Evolutionary conservation across 306 rosid genomes (phyloP), one percentile per base, ranked within the genome.

Genomic region (Dryas drummondii): DNA sequence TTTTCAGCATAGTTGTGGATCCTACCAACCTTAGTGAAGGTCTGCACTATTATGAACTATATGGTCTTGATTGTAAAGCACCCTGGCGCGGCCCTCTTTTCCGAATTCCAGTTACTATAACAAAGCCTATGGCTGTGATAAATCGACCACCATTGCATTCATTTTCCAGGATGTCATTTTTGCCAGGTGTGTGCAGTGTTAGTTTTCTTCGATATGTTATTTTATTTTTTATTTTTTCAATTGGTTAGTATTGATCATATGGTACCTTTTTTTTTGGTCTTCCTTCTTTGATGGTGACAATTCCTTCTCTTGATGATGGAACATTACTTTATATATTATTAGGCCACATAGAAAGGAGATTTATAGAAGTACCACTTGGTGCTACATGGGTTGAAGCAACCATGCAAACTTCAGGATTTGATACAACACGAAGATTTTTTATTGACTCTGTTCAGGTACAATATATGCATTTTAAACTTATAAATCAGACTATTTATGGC

Each of bases 81-180:
- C 97, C 97, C 69, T 88, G 97, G 97, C 97, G 96, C 14, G 98
- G 98, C n/a, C 97, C 98, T 59, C 88, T 94, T 46, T 94, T 94
- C 85, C 87, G 97, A 86, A 84, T 94, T 76, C 98, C 98, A 9
- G 81, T 94, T 66, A 94, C 97, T 61, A 85, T 94, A 80, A 90
- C 93, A 71, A 94, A 91, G 88, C 88, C 98, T 74, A 79, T 76
- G 79, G 78, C 85, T 70, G 82, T 91, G 77, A 81, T 80, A 61
- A 86, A 70, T 72, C 86, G 79, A 58, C 90, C 94, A 59, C 91
- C 93, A 41, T 78, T 82, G 77, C 82, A 88, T 83, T 81, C 88
- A 54, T 94, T 90, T 81, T 76, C 93, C 64, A 81, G 83, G 67
- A 85, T 94, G 92, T 80, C 88, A 47, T 94, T 94, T 83, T 71